Base-by-base conservation (phyloP, 805 yeast genomes). In the Myxozyma sirexii region DNA sequence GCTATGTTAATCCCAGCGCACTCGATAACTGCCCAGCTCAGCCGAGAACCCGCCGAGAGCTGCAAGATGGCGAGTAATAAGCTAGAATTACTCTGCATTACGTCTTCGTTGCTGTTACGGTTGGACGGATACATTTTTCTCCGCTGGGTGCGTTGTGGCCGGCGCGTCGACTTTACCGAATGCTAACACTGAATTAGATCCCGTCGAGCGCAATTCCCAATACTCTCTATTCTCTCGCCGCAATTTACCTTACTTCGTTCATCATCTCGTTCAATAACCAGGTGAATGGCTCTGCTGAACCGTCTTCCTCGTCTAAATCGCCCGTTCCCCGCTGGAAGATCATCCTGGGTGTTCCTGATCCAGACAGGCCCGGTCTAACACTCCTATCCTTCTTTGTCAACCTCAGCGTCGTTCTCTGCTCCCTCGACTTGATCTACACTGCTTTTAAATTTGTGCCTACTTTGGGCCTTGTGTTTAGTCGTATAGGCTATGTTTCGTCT, bases 401-500 rank as follows among this genome's bases (percentile, higher is more conserved):
- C 47, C 43, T 57, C n/a, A 24, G 53, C 12, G 10, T 52, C 23
- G 4, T 63, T 15, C 29, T 49, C 19, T 50, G 54, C 37, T 24
- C 49, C 6, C 35, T 54, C n/a, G 66, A 63, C 39, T 27, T 63
- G 38, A 56, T 61, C n/a, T 63, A 54, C 33, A 54, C 52, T 7
- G 45, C 65, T 17, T 57, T 56, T 35, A 47, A 56, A 21, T 37
- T 54, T 17, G 46, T 47, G 13, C 68, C 69, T 5, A 31, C 44
- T 4, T 31, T 27, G 24, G 64, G 64, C 12, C 54, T 66, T 13
- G 46, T 50, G 21, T 63, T 60, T 29, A 39, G 59, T 8, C 47
- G 69, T 4, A 38, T 61, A 8, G 69, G 69, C 6, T 60, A 63
- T 27, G 69, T 66, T 12, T 45, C 66, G 7, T 37, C 51, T 12